phyloP scores from a whole-genome alignment of 495 filamentous ascomycete species.

The Aspergillus conjunctus region DNA sequence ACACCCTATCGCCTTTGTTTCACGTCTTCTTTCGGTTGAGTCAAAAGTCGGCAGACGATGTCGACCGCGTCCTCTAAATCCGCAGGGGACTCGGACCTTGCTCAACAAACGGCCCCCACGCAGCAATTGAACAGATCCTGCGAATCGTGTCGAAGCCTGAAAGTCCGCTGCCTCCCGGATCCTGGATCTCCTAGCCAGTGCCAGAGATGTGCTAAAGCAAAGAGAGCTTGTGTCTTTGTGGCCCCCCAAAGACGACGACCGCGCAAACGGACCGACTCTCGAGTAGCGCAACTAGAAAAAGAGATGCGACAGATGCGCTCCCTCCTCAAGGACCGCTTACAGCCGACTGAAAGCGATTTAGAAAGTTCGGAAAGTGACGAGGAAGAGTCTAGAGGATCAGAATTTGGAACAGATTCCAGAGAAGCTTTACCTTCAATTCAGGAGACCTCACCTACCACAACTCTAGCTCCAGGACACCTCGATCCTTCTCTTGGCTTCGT shows the following conservation, averaged over 20 bases:
- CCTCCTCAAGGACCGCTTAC: slow-evolving; percentile 42
- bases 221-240: slow-evolving; percentile 73
- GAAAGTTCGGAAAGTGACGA: slow-evolving; percentile 35
- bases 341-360: slow-evolving; percentile 35
- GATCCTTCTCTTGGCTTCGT: slow-evolving; percentile 35
- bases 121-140: slow-evolving; percentile 67
- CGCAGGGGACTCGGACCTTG: slow-evolving; percentile 33
- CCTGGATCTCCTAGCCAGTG: slow-evolving; percentile 61
- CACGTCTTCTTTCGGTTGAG: background rate
- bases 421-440: slow-evolving; percentile 22
- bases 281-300: slow-evolving; percentile 85
- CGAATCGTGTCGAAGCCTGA: slow-evolving; percentile 80
- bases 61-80: slow-evolving; percentile 35
- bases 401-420: slow-evolving; percentile 20
- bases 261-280: slow-evolving; percentile 77
- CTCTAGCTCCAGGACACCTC: slow-evolving; percentile 29
- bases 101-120: slow-evolving; percentile 25
- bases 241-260: slow-evolving; percentile 77
- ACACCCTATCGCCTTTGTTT: background rate
- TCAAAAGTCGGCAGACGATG: slow-evolving; percentile 24
- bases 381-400: slow-evolving; percentile 28
- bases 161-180: slow-evolving; percentile 82
- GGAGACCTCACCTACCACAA: slow-evolving; percentile 26
- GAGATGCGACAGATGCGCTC: slow-evolving; percentile 72
- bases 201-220: slow-evolving; percentile 78